A percentile compares a stretch with the other conserved stretches of the same genome.
phyloP scores from a whole-genome alignment of 2,329 filamentous ascomycete genomes.

The Penicillium capsulatum region DNA sequence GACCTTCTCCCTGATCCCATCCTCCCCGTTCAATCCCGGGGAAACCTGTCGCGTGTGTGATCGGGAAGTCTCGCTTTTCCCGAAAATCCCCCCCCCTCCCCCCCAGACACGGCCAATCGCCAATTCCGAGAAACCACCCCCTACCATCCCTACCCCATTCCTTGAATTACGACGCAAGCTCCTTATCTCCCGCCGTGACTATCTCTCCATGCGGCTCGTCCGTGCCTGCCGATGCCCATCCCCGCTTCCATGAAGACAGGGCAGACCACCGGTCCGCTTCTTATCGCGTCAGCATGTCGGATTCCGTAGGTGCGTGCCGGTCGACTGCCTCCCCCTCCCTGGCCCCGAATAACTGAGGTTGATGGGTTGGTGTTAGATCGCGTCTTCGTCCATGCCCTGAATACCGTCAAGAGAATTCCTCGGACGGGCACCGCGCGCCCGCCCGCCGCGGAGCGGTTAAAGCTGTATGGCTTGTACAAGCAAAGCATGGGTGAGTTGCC shows the following conservation, averaged over 20 bases:
- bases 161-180: too few species aligned
- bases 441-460: slow-evolving; percentile 76
- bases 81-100: not conserved
- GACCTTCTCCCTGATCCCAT: not conserved
- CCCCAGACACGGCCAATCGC: slow-evolving; percentile 3
- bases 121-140: not conserved
- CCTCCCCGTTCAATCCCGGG: not conserved
- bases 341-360: not conserved
- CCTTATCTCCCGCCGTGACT: not conserved
- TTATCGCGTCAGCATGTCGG: slow-evolving; percentile 39
- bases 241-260: slow-evolving; percentile 34
- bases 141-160: too few species aligned
- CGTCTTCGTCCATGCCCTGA: slow-evolving; percentile 97
- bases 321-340: not conserved
- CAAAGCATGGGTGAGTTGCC: slow-evolving; percentile 82
- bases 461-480: slow-evolving; percentile 97
- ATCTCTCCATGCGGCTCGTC: slow-evolving; percentile 28
- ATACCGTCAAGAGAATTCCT: slow-evolving; percentile 95
- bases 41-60: slow-evolving; percentile 7
- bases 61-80: slow-evolving; percentile 11
- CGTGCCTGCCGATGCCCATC: slow-evolving; percentile 25
- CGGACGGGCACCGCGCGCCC: slow-evolving; percentile 88
- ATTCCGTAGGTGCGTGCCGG: slow-evolving; percentile 43
- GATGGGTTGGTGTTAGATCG: slow-evolving; percentile 61
- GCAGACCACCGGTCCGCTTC: slow-evolving; percentile 22